These are phyloP conservation scores for Tephrocybe sp. DNA, from an alignment of 768 basidiomycete species.

Conservation along the genomic window DNA sequence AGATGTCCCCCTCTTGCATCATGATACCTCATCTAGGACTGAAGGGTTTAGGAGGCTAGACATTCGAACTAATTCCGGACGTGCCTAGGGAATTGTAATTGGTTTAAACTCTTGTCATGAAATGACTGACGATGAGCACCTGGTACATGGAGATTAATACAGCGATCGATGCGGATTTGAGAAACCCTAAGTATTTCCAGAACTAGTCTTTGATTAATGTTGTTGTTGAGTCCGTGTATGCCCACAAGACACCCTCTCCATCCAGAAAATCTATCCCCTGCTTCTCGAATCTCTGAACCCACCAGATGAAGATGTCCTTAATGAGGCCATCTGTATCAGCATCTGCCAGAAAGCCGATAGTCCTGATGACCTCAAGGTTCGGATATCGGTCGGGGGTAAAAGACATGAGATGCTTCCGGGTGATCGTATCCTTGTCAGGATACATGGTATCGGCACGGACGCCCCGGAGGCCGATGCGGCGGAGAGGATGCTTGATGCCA, in stretches of 20 bases:
- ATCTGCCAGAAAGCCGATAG: constrained; percentile 47
- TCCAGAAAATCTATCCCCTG: constrained; percentile 52
- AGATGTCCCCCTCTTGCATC: no score
- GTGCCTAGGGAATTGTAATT: no score
- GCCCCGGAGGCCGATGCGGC: constrained; percentile 47
- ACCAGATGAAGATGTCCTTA: constrained; percentile 54
- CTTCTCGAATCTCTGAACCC: constrained; percentile 51
- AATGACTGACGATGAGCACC: no score
- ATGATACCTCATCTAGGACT: background rate
- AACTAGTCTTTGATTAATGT: no score
- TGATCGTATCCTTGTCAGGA: constrained; percentile 36
- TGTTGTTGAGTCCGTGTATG: constrained; percentile 32
- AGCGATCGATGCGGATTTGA: no score
- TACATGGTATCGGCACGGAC: constrained; percentile 42
- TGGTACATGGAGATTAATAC: no score
- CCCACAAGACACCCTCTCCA: constrained; percentile 55
- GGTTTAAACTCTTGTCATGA: no score
- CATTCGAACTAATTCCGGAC: background rate
- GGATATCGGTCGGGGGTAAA: constrained; percentile 44
- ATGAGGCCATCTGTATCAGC: constrained; percentile 40
- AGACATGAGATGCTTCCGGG: constrained; percentile 41
- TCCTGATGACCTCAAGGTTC: constrained; percentile 44
- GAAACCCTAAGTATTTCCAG: no score
- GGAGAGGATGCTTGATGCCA: constrained; percentile 35
- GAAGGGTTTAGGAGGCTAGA: background rate